Conservation (phyloP, 495 filamentous ascomycete genomes). For the Penicillium paxilli region DNA sequence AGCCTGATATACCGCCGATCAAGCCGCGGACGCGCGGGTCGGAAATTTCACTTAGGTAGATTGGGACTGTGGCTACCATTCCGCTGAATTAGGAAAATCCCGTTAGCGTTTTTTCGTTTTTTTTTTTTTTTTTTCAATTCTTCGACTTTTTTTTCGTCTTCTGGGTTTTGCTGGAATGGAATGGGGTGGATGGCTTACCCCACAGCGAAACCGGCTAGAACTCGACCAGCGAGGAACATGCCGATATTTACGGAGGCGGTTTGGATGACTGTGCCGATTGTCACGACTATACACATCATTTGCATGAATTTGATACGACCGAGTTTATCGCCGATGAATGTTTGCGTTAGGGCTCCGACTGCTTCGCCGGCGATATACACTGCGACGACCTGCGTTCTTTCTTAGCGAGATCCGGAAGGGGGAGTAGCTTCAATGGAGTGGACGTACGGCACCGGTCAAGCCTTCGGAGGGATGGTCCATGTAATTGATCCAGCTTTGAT, state of each 20-base stretch:
- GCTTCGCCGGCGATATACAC: conserved; percentile 62
- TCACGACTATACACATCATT: conserved; percentile 56
- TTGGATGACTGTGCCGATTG: conserved; percentile 56
- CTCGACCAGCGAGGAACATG: conserved; percentile 60
- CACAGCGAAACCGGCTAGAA: conserved; percentile 55
- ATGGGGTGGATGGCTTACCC: conserved; percentile 34
- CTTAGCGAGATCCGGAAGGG: too few relatives aligned
- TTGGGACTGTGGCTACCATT: conserved; percentile 57
- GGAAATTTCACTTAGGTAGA: conserved; percentile 60
- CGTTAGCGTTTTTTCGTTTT: neutral
- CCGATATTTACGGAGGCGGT: conserved; percentile 58
- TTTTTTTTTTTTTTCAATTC: neutral
- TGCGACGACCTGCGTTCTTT: conserved; percentile 45
- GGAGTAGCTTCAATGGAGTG: neutral
- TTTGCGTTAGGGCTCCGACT: conserved; percentile 53
- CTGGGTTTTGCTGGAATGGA: too few relatives aligned
- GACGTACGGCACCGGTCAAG: conserved; percentile 55
- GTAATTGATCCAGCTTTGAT: conserved; percentile 60
- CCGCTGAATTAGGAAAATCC: conserved; percentile 33
- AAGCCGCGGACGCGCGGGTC: conserved; percentile 53
- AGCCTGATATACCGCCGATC: conserved; percentile 59
- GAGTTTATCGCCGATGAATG: conserved; percentile 53
- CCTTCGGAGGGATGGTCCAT: conserved; percentile 55
- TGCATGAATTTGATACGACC: conserved; percentile 62
- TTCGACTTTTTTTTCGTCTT: too few relatives aligned